Evolutionary conservation across 1,284 basidiomycete genomes (phyloP), one percentile per base, ranked within the genome.

Genomic region (Pholiota adiposa): DNA sequence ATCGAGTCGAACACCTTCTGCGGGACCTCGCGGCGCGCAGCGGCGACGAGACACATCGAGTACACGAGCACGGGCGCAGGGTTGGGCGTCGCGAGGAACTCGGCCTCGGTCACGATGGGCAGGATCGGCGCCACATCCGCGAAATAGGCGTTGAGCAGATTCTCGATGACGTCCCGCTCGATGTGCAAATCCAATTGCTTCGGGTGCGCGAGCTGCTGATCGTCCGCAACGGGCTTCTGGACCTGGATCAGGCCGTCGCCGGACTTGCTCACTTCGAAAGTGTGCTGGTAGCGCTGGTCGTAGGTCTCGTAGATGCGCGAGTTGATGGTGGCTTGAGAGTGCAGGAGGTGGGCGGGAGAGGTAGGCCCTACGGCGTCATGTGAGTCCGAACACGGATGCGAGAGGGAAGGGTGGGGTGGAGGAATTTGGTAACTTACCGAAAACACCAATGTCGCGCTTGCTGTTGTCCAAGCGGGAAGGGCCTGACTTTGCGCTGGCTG

Each of bases 201-300:
- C 68, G 83, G 76, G 69, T 84, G 73, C 54, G 82, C 68, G 51
- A 78, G 70, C 60, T 86, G 78, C 65, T 79, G 75, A 59, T 89
- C 87, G 23, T 83, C 83, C 56, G 40, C 54, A 8, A 79, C 68
- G 8, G 85, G 85, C 67, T 91, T 90, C 69, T 89, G 85, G 40
- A 98, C 89, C 56, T 89, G 86, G 68, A 99, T 96, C 63, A 97
- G 81, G 0, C 96, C 96, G 64, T 97, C 91, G 9, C 94, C 94
- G 29, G 83, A 84, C 59, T 87, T 84, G 63, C 88, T 86, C 54
- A 96, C 85, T 72, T 94, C 90, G 84, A 92, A 96, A 2, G 86
- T 85, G 72, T 92, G 89, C 70, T 95, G 86, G 72, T 94, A 89
- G 18, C 90, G 87, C 62, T 89, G 81, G 74, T 98, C 95, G 73